Base-by-base conservation (phyloP, 306 rosid species). In the Trifolium repens region DNA sequence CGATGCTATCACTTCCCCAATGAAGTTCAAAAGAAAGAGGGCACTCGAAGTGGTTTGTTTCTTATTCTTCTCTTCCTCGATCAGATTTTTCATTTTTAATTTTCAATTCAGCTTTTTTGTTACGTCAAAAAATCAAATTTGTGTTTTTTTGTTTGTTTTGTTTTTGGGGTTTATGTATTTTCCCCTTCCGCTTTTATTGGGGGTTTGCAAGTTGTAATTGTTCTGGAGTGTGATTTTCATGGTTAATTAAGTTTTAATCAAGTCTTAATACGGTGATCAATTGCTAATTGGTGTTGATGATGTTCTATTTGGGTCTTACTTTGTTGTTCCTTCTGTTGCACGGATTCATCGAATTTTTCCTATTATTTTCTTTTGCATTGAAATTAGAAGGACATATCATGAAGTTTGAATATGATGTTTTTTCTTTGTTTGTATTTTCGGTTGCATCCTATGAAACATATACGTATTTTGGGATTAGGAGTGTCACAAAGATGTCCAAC, bases 11-110 rank as follows among this genome's bases (percentile, higher is more conserved):
- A 70, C 84, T 90, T 76, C 76, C 93, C 26, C 79, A 50, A 94
- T 94, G 99, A 94, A 94, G 93, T 83, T 94, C 53, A 92, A 89
- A 76, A 81, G 96, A 9, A 89, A 93, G 87, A 88, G 96, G 83
- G 93, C 97, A 82, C 91, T 92, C 26, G 97, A 92, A 94, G 99
- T 94, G 99, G 99, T 94, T 16, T 85, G 94, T 83, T 53, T 75
- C 24, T 22, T 4, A 1, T 69, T 4, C 44, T 77, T 22, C 74
- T 6, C 54, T 74, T 40, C 65, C 57, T 69, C 69, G 65, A 12
- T 64, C 40, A 68, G 66, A 70, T 70, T 12, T 37, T 47, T 16
- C 2, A 52, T 54, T 59, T 44, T 62, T 46, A 19, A 35, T 35
- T 35, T 35, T 35, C 39, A 37, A 37, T 71, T 40, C 3, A 0